These are phyloP conservation scores for Fusarium sp. DNA, from an alignment of 2,329 filamentous ascomycete genomes.

Conservation along the genomic window DNA sequence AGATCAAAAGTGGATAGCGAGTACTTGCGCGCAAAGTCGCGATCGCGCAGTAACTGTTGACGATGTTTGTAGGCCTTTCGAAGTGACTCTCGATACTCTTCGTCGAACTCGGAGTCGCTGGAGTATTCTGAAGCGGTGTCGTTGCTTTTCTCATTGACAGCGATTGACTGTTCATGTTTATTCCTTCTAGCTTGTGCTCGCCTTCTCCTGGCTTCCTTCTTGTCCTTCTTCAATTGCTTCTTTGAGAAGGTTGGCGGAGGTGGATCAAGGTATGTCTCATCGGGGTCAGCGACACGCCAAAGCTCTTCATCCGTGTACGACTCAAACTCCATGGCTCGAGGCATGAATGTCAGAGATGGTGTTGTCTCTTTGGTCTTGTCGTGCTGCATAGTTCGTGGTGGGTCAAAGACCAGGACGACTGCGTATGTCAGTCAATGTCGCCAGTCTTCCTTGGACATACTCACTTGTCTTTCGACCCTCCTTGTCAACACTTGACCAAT, in stretches of 20 bases:
- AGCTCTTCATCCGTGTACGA: conserved; percentile 44
- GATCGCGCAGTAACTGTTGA: conserved; percentile 31
- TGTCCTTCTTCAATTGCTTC: conserved; percentile 1
- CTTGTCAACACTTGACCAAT: conserved; percentile 38
- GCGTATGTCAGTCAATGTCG: background rate
- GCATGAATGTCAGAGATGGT: conserved; percentile 45
- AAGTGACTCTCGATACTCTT: background rate
- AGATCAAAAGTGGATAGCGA: conserved; percentile 37
- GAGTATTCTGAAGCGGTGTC: conserved; percentile 1
- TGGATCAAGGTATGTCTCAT: conserved; percentile 43
- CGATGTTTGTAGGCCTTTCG: conserved; percentile 16
- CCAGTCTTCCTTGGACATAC: background rate
- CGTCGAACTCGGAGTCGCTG: conserved; percentile 18
- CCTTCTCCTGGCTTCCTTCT: conserved; percentile 20
- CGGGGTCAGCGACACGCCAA: conserved; percentile 40
- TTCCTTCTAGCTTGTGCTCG: conserved; percentile 8
- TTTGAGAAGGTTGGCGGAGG: conserved; percentile 29
- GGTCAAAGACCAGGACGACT: conserved; percentile 43
- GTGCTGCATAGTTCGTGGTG: conserved; percentile 37
- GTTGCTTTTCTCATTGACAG: conserved; percentile 15
- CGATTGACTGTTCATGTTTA: background rate
- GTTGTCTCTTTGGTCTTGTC: conserved; percentile 26
- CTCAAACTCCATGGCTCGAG: conserved; percentile 44
- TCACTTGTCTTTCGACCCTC: conserved; percentile 30
- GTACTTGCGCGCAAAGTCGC: conserved; percentile 46